A percentile compares a stretch with the other conserved stretches of the same genome.
Conservation (phyloP, 805 yeast species). For the Starmerella floris region DNA sequence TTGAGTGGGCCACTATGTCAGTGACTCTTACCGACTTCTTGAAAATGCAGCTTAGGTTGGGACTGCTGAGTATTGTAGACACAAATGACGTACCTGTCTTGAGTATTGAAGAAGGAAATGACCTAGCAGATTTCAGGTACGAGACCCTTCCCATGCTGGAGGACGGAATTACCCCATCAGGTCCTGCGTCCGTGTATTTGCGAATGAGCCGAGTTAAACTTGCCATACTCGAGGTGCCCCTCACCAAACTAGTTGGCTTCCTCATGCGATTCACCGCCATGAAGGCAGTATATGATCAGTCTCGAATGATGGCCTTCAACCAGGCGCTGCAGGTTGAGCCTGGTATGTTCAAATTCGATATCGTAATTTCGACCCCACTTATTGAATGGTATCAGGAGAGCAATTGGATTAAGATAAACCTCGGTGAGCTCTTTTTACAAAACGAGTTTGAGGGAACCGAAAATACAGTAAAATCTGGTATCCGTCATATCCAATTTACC, state of each 20-base stretch:
- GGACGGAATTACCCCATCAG: constrained; percentile 28
- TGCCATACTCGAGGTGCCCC: constrained; percentile 44
- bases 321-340: constrained; percentile 58
- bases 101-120: constrained; percentile 71
- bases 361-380: constrained; percentile 68
- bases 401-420: constrained; percentile 53
- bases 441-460: constrained; percentile 38
- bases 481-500: constrained; percentile 55
- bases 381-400: constrained; percentile 54
- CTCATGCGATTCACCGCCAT: constrained; percentile 63
- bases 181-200: constrained; percentile 43
- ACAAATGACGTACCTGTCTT: constrained; percentile 40
- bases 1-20: constrained; percentile 58
- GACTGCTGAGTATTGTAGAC: constrained; percentile 52
- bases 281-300: constrained; percentile 80
- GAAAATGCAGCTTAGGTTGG: constrained; percentile 62
- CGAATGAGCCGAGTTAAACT: constrained; percentile 63
- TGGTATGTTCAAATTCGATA: constrained; percentile 52
- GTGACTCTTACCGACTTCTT: constrained; percentile 56
- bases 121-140: constrained; percentile 68
- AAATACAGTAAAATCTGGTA: constrained; percentile 53
- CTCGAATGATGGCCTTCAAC: constrained; percentile 75
- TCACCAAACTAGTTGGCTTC: constrained; percentile 51
- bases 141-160: constrained; percentile 47
- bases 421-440: constrained; percentile 68